Conservation (phyloP, 192 early-diverging fungal genomes). For the Entomortierella chlamydospora region DNA sequence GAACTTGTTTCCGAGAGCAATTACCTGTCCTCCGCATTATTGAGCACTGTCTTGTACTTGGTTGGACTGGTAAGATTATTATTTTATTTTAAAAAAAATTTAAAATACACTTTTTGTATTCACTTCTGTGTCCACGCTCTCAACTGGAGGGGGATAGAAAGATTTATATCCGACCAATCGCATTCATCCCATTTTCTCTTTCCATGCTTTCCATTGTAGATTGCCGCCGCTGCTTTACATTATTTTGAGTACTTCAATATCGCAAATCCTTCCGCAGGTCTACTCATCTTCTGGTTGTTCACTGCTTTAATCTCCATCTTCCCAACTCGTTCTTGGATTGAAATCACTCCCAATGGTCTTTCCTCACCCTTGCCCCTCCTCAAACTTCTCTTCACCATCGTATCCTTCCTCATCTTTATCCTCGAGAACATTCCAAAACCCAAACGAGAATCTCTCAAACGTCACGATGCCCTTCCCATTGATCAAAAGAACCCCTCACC, state of each 20-base stretch:
- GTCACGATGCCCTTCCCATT: background rate
- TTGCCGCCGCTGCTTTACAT: conserved; percentile 12
- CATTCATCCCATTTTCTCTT: background rate
- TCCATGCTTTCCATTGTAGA: background rate
- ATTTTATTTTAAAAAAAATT: background rate
- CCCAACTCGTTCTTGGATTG: conserved; percentile 14
- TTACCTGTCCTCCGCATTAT: conserved; percentile 6
- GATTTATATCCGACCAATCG: too few species aligned
- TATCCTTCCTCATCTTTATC: conserved; percentile 13
- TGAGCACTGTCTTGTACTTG: conserved; percentile 15
- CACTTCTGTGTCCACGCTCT: too few species aligned
- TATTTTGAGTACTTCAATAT: conserved; percentile 26
- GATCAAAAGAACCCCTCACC: conserved; percentile 34
- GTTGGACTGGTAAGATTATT: conserved; percentile 12
- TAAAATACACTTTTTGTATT: too few species aligned
- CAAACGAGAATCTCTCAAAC: conserved; percentile 31
- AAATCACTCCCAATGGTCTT: conserved; percentile 18
- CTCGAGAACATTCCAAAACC: conserved; percentile 22
- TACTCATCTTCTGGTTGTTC: conserved; percentile 20
- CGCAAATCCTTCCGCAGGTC: conserved; percentile 10
- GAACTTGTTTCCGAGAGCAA: background rate
- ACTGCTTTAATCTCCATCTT: conserved; percentile 19
- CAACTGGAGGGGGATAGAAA: too few species aligned
- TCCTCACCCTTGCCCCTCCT: conserved; percentile 9
- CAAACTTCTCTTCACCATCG: conserved; percentile 24